Conservation (phyloP, 768 basidiomycete species). For the Saitozyma podzolica region DNA sequence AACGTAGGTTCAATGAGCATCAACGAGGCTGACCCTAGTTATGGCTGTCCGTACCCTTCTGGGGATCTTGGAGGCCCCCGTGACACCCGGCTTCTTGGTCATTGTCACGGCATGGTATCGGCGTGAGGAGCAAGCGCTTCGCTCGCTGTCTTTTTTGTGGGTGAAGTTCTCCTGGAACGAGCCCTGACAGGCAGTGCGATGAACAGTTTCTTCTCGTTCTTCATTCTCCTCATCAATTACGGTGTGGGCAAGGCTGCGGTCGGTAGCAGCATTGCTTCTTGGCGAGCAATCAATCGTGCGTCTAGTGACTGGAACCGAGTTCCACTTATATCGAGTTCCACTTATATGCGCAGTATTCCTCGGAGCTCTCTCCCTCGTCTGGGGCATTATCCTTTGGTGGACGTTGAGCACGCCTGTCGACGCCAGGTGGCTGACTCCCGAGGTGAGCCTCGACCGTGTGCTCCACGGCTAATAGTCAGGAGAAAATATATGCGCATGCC, state of each 20-base stretch:
- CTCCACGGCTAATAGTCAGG: not conserved
- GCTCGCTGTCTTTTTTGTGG: conserved; percentile 8
- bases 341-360: conserved; percentile 16
- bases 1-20: too few relatives aligned
- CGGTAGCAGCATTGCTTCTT: conserved; percentile 10
- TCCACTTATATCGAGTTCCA: not conserved
- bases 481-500: conserved; percentile 14
- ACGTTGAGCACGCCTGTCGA: conserved; percentile 12
- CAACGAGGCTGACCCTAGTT: too few relatives aligned
- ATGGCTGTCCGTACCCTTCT: too few relatives aligned
- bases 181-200: conserved; percentile 14
- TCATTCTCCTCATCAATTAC: conserved; percentile 25
- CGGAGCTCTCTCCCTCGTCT: conserved; percentile 19
- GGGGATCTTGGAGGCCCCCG: too few relatives aligned
- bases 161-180: not conserved
- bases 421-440: conserved; percentile 14
- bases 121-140: conserved; percentile 3
- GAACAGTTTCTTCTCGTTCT: conserved; percentile 30
- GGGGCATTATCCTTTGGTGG: conserved; percentile 13
- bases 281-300: conserved; percentile 22
- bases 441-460: not conserved
- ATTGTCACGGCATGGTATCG: conserved; percentile 6
- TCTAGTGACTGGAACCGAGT: not conserved
- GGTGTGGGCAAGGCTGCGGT: conserved; percentile 17
- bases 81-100: too few relatives aligned